These are phyloP conservation scores for Geranomyces michiganensis DNA, from an alignment of 192 early-diverging fungal genomes.

Conservation along the genomic window DNA sequence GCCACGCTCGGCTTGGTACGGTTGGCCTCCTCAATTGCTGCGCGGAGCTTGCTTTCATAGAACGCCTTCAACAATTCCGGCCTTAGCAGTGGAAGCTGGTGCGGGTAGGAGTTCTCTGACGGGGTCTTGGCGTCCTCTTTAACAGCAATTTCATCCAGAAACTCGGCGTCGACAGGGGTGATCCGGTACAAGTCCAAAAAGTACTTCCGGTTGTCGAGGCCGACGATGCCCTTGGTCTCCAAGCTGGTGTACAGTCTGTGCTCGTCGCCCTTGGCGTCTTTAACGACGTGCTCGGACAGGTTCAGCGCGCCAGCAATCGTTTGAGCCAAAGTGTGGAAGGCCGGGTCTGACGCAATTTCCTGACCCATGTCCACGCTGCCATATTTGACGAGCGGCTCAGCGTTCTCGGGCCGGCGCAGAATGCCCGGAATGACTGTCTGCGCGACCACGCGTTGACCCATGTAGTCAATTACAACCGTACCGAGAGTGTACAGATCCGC, in stretches of 20 bases:
- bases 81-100: conserved; percentile 80
- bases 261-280: conserved; percentile 65
- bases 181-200: conserved; percentile 91
- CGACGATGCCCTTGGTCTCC: conserved; percentile 87
- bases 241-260: conserved; percentile 76
- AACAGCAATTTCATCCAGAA: conserved; percentile 72
- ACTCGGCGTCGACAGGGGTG: conserved; percentile 88
- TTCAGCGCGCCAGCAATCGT: conserved; percentile 79
- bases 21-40: conserved; percentile 39
- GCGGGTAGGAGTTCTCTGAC: conserved; percentile 67
- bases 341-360: conserved; percentile 64
- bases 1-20: conserved; percentile 20
- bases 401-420: conserved; percentile 62
- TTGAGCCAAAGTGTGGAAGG: conserved; percentile 75
- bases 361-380: conserved; percentile 87
- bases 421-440: conserved; percentile 93
- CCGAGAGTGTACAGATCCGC: conserved; percentile 87
- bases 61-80: conserved; percentile 83
- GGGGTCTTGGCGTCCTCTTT: conserved; percentile 32
- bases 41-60: conserved; percentile 79
- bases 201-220: conserved; percentile 91
- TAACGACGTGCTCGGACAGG: conserved; percentile 77
- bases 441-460: conserved; percentile 86
- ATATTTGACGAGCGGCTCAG: conserved; percentile 78
- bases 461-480: conserved; percentile 91